phyloP scores from a whole-genome alignment of 805 yeast species.

The Naumovozyma baii region DNA sequence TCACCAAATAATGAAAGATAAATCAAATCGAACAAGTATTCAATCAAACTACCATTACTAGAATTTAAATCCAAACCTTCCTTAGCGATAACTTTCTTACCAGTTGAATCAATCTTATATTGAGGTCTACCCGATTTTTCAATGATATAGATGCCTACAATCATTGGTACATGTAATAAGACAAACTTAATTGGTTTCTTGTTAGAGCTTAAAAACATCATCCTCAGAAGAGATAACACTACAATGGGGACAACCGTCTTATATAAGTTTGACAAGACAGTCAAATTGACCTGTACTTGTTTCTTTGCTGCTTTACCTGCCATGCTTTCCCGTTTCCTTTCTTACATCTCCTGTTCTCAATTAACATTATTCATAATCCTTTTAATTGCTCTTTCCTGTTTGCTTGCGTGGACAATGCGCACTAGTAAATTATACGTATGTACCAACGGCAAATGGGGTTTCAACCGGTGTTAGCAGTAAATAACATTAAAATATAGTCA shows the following conservation, averaged over 20 bases:
- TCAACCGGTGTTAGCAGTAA: too few species aligned
- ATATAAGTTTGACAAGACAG: slow-evolving; percentile 16
- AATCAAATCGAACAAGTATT: slow-evolving; percentile 46
- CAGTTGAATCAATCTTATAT: slow-evolving; percentile 23
- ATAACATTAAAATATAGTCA: too few species aligned
- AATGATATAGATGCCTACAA: slow-evolving; percentile 34
- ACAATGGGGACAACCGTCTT: slow-evolving; percentile 21
- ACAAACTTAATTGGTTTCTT: slow-evolving; percentile 11
- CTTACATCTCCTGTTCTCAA: too few species aligned
- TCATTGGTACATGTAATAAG: slow-evolving; percentile 25
- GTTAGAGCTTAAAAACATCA: slow-evolving; percentile 23
- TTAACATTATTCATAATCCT: too few species aligned
- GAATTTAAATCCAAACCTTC: slow-evolving; percentile 39
- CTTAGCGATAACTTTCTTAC: slow-evolving; percentile 28
- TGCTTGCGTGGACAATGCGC: too few species aligned
- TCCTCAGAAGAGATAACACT: slow-evolving; percentile 30
- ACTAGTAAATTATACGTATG: too few species aligned
- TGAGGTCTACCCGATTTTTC: slow-evolving; percentile 45
- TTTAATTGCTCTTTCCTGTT: too few species aligned
- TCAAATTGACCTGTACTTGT: slow-evolving; percentile 32
- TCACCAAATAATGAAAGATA: slow-evolving; percentile 45
- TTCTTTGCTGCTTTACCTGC: slow-evolving; percentile 51
- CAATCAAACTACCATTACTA: slow-evolving; percentile 39
- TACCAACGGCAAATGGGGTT: too few species aligned
- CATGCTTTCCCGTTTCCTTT: slow-evolving; percentile 32